Base-by-base conservation (phyloP, 164 flowering plant species). In the Piper longum region DNA sequence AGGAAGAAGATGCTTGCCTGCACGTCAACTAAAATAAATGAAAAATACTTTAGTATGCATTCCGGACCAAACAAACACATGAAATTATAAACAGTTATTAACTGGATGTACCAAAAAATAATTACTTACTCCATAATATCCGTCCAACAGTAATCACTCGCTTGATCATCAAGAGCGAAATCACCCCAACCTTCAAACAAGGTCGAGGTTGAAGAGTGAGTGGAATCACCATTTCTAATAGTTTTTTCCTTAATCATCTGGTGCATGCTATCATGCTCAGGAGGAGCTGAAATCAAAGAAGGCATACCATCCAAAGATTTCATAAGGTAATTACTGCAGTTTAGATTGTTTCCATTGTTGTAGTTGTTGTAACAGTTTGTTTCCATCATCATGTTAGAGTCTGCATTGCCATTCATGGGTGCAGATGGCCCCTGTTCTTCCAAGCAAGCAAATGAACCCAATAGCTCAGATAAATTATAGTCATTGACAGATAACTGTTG, bases 101-200 rank as follows among this genome's bases (percentile, higher is more conserved):
- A 6, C 14, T 9, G 7, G 52, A 48, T 9, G 52, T 9, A 2
- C 0, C 14, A 48, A 48, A 48, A 60, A 11, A 39, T 59, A 18
- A n/a, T 58, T 43, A 58, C 80, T 52, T 78, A 80, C 82, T 77
- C 69, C 44, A 82, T 62, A 42, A 80, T 52, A 57, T 82, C 74
- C 63, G 62, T 66, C 86, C 82, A 82, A 60, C 64, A 72, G 57
- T 68, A 63, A 18, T 59, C 76, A 66, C 68, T 60, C 36, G 69
- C 42, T 55, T 79, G 77, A 67, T 78, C 78, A 57, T 80, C 85
- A 39, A 80, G 40, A 56, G 67, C 66, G 55, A 81, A 69, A 42
- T 74, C 78, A 44, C 67, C 77, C 85, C 78, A 83, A 63, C 63
- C 64, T 3, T 83, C 87, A 71, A 74, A 76, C 17, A 65, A 41